These are phyloP conservation scores for Linum lewisii DNA, from an alignment of 345 rosid genomes.

Conservation along the genomic window DNA sequence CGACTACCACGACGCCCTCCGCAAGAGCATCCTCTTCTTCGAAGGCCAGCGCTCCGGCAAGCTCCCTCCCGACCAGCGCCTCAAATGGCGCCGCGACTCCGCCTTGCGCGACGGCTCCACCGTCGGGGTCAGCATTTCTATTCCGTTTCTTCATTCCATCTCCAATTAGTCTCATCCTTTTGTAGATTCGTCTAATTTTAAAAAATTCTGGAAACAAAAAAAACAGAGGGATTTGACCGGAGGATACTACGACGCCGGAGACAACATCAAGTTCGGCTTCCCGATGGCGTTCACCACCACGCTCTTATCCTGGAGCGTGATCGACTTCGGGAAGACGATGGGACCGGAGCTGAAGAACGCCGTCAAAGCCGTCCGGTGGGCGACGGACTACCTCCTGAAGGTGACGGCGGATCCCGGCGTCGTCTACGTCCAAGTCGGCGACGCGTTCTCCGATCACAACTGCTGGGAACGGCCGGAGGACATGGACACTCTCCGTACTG, in stretches of 20 bases:
- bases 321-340: constrained; percentile 27
- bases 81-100: constrained; percentile 24
- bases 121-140: constrained; percentile 12
- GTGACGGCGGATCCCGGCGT: constrained; percentile 22
- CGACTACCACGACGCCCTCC: constrained; percentile 21
- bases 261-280: constrained; percentile 28
- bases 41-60: constrained; percentile 16
- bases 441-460: constrained; percentile 25
- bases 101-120: constrained; percentile 26
- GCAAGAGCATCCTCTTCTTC: constrained; percentile 26
- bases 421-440: constrained; percentile 26
- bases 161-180: neutral
- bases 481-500: constrained; percentile 26
- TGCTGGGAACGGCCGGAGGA: constrained; percentile 34
- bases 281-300: constrained; percentile 31
- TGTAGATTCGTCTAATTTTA: neutral
- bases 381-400: constrained; percentile 21
- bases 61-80: constrained; percentile 25
- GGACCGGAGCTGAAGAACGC: constrained; percentile 25
- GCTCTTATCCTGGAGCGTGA: constrained; percentile 23
- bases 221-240: constrained; percentile 23
- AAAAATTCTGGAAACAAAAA: neutral
- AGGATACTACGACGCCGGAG: constrained; percentile 30
- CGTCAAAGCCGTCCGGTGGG: constrained; percentile 25
- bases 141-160: neutral